Evolutionary conservation across 1,284 basidiomycete genomes (phyloP).

Genomic region (Cutaneotrichosporon cavernicola): DNA sequence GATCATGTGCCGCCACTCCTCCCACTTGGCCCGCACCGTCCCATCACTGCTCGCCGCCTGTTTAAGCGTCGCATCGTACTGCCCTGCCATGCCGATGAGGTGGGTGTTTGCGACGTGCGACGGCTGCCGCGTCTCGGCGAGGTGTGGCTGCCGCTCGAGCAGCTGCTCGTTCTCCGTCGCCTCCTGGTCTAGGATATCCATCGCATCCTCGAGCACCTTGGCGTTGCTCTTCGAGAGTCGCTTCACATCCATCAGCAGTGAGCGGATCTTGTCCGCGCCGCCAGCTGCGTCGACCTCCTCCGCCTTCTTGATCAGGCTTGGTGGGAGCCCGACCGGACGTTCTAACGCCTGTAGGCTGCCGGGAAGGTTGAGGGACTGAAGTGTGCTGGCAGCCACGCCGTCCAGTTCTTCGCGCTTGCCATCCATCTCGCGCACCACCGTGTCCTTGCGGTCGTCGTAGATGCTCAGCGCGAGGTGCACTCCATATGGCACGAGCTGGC

Average conservation of each 20-base stretch:
- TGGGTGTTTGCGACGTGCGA: constrained; percentile 78
- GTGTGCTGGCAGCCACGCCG: constrained; percentile 61
- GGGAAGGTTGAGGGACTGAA: constrained; percentile 76
- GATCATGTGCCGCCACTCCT: constrained; percentile 77
- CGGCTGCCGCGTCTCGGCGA: constrained; percentile 57
- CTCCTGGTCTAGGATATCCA: constrained; percentile 85
- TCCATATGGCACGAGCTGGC: constrained; percentile 79
- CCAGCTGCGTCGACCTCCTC: constrained; percentile 79
- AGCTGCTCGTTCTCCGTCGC: constrained; percentile 75
- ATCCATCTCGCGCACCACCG: constrained; percentile 67
- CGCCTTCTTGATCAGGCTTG: constrained; percentile 79
- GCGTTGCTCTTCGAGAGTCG: constrained; percentile 65
- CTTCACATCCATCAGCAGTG: constrained; percentile 70
- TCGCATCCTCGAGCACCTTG: constrained; percentile 71
- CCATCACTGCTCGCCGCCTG: constrained; percentile 74
- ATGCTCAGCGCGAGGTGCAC: constrained; percentile 81
- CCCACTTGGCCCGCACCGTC: constrained; percentile 75
- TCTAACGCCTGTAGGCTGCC: constrained; percentile 85
- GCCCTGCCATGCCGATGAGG: constrained; percentile 66
- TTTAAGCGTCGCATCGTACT: constrained; percentile 69
- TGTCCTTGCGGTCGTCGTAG: constrained; percentile 78
- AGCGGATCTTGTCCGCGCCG: constrained; percentile 69
- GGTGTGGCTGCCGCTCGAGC: constrained; percentile 55
- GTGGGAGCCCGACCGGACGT: constrained; percentile 80
- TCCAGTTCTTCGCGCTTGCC: constrained; percentile 68